phyloP scores from a whole-genome alignment of 192 early-diverging fungal genomes.

The Coemansia sp. region DNA sequence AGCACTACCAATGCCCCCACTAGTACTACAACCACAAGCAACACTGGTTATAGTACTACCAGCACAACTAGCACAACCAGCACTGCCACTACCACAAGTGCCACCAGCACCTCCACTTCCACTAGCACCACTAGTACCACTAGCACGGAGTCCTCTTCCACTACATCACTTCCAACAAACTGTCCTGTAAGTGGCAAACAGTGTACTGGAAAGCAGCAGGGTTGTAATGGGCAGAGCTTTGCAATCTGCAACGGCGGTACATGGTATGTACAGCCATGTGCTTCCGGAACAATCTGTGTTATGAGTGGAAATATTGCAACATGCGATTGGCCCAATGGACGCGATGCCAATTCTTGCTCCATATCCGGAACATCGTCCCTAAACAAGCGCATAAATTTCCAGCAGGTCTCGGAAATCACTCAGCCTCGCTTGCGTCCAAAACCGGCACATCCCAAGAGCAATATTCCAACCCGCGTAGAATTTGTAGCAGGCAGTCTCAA shows the following conservation, averaged over 20 bases:
- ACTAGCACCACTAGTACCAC: neutral
- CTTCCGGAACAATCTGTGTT: constrained; percentile 51
- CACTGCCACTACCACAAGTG: neutral
- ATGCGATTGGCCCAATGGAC: constrained; percentile 48
- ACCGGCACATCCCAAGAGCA: constrained; percentile 36
- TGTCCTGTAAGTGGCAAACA: constrained; percentile 51
- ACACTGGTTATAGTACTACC: neutral
- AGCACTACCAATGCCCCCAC: neutral
- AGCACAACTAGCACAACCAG: constrained; percentile 4
- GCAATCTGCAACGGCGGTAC: constrained; percentile 52
- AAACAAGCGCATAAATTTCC: constrained; percentile 33
- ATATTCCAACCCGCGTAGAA: constrained; percentile 42
- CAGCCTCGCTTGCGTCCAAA: constrained; percentile 35
- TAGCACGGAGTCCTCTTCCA: constrained; percentile 1
- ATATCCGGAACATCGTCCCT: constrained; percentile 29
- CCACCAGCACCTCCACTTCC: neutral
- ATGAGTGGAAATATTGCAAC: constrained; percentile 30
- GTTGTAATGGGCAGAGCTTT: constrained; percentile 47
- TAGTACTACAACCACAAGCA: neutral
- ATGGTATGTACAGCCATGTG: constrained; percentile 52
- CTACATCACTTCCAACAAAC: constrained; percentile 21
- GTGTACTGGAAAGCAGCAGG: constrained; percentile 45
- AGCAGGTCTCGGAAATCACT: constrained; percentile 28
- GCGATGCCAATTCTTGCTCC: constrained; percentile 40
- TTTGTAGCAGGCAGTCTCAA: constrained; percentile 41